These are phyloP conservation scores for Volutella citrinella DNA, from an alignment of 2,329 filamentous ascomycete species.

Conservation along the genomic window DNA sequence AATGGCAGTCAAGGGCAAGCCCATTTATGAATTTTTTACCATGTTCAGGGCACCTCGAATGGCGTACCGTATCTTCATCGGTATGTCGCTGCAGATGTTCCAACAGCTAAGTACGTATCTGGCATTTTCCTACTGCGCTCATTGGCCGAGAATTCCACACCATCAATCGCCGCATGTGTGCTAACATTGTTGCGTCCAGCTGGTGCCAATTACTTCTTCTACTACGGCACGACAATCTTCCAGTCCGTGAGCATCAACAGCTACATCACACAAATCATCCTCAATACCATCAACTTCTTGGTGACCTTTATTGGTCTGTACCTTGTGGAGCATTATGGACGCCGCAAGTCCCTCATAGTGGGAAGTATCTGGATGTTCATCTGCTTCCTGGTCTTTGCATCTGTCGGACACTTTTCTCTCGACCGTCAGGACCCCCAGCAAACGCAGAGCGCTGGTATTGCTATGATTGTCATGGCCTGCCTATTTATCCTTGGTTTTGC, in stretches of 20 bases:
- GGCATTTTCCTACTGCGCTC: slow-evolving; percentile 1
- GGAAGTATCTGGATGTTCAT: slow-evolving; percentile 60
- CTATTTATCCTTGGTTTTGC: slow-evolving; percentile 65
- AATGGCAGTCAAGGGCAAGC: slow-evolving; percentile 34
- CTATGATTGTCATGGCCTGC: slow-evolving; percentile 61
- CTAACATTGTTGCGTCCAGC: slow-evolving; percentile 23
- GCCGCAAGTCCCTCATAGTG: slow-evolving; percentile 58
- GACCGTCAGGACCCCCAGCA: slow-evolving; percentile 31
- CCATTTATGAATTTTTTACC: slow-evolving; percentile 47
- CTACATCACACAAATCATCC: slow-evolving; percentile 65
- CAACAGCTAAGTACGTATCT: slow-evolving; percentile 55
- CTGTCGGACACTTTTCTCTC: slow-evolving; percentile 49
- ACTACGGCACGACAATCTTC: slow-evolving; percentile 57
- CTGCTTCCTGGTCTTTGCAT: slow-evolving; percentile 59
- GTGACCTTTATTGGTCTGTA: slow-evolving; percentile 68
- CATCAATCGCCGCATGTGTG: background rate
- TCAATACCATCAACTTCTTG: slow-evolving; percentile 64
- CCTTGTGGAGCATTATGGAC: slow-evolving; percentile 65
- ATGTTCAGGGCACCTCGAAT: slow-evolving; percentile 65
- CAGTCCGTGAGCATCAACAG: slow-evolving; percentile 49
- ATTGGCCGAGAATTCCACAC: too few species aligned
- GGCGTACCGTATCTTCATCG: slow-evolving; percentile 59
- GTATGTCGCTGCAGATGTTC: slow-evolving; percentile 59
- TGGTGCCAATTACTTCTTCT: slow-evolving; percentile 66
- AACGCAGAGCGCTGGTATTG: slow-evolving; percentile 48